Evolutionary conservation across 2,329 filamentous ascomycete species (phyloP).

Genomic region (Teratosphaeria epicoccoides): DNA sequence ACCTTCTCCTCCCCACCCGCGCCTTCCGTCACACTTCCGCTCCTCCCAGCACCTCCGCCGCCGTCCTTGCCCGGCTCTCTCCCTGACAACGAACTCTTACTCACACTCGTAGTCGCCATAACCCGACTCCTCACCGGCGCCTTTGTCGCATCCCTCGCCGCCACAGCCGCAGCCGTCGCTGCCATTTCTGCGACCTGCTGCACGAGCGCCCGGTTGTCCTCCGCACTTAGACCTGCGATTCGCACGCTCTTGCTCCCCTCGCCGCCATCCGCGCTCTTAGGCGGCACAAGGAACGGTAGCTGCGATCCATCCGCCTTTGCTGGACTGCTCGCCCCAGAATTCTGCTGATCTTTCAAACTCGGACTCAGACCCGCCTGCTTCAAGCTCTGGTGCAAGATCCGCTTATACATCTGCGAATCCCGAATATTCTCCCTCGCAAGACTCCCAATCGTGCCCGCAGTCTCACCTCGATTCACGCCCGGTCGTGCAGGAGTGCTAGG

Average conservation of each 20-base stretch:
- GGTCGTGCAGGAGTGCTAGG: neutral
- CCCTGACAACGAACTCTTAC: neutral
- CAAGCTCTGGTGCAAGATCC: constrained; percentile 81
- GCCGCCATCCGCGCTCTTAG: constrained; percentile 46
- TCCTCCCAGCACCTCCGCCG: neutral
- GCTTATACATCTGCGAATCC: constrained; percentile 82
- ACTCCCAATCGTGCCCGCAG: constrained; percentile 16
- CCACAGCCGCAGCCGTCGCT: constrained; percentile 78
- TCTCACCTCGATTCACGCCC: constrained; percentile 11
- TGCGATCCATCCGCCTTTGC: constrained; percentile 8
- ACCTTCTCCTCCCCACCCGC: constrained; percentile 15
- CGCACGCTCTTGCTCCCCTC: constrained; percentile 35
- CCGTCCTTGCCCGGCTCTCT: neutral
- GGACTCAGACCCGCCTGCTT: constrained; percentile 62
- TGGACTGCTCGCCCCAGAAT: constrained; percentile 5
- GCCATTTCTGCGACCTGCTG: constrained; percentile 89
- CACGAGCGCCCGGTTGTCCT: constrained; percentile 70
- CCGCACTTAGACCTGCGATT: constrained; percentile 61
- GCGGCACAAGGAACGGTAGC: constrained; percentile 58
- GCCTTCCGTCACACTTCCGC: neutral
- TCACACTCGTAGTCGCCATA: constrained; percentile 21
- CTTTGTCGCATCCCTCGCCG: constrained; percentile 62
- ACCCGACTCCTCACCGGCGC: constrained; percentile 42
- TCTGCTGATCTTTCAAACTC: constrained; percentile 10
- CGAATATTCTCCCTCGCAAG: constrained; percentile 60